These are phyloP conservation scores for Neurospora tetrasperma DNA, from an alignment of 495 filamentous ascomycete species.

Conservation along the genomic window DNA sequence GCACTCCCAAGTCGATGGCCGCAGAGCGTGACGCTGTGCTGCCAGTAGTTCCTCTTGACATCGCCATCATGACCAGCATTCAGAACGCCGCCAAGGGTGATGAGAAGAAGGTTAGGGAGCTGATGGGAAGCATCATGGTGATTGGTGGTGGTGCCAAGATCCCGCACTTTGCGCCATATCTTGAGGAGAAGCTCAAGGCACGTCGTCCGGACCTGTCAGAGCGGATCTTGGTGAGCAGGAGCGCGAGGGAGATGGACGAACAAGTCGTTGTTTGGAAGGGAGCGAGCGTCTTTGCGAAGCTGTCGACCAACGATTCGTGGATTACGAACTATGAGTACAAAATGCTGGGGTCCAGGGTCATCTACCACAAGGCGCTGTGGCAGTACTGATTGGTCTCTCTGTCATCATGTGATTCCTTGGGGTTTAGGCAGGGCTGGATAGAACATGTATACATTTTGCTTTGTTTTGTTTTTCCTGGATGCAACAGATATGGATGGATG, in stretches of 20 bases:
- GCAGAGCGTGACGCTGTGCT: conserved; percentile 71
- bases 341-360: conserved; percentile 62
- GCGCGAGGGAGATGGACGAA: conserved; percentile 84
- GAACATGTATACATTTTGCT: neutral
- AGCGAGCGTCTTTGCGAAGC: conserved; percentile 91
- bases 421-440: neutral
- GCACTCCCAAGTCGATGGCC: conserved; percentile 40
- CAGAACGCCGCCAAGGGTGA: conserved; percentile 77
- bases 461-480: neutral
- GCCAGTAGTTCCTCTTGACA: conserved; percentile 73
- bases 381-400: conserved; percentile 25
- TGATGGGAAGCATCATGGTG: conserved; percentile 90
- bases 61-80: conserved; percentile 79
- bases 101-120: conserved; percentile 86
- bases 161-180: conserved; percentile 58
- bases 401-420: neutral
- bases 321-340: conserved; percentile 83
- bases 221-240: conserved; percentile 78
- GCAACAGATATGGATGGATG: neutral
- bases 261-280: conserved; percentile 97
- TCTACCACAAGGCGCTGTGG: conserved; percentile 89
- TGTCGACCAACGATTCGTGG: conserved; percentile 89
- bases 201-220: conserved; percentile 61
- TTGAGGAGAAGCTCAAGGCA: conserved; percentile 70
- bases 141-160: conserved; percentile 83